phyloP scores from a whole-genome alignment of 192 early-diverging fungal genomes.

The Mortierella alpina region DNA sequence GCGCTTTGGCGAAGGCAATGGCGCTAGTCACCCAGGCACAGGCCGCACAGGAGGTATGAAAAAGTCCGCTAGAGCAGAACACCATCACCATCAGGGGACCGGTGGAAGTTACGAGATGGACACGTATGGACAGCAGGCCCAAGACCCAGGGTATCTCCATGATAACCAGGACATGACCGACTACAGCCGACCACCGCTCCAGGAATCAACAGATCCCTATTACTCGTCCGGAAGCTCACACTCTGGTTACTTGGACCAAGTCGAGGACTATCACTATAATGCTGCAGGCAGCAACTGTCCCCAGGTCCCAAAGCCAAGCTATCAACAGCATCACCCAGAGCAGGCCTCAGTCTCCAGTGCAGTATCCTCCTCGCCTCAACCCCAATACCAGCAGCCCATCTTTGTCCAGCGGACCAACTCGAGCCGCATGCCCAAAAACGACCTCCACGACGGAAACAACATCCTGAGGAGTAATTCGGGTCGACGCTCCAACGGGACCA shows the following conservation, averaged over 20 bases:
- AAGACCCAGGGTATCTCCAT: slow-evolving; percentile 2
- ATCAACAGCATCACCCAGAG: neutral
- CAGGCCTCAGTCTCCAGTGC: neutral
- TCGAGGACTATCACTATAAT: slow-evolving; percentile 25
- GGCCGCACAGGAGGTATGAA: slow-evolving; percentile 51
- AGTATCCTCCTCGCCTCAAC: slow-evolving; percentile 12
- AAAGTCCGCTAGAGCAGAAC: slow-evolving; percentile 2
- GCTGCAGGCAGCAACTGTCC: neutral
- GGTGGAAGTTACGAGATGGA: slow-evolving; percentile 39
- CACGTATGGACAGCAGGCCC: slow-evolving; percentile 17
- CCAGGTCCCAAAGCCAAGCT: slow-evolving; percentile 17
- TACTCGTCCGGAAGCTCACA: slow-evolving; percentile 49
- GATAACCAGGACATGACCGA: slow-evolving; percentile 40
- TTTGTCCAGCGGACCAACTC: slow-evolving; percentile 32
- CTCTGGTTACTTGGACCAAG: slow-evolving; percentile 36
- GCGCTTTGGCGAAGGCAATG: slow-evolving; percentile 31
- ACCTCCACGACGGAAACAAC: slow-evolving; percentile 34
- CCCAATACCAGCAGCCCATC: slow-evolving; percentile 14
- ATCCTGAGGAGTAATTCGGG: slow-evolving; percentile 35
- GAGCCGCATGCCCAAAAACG: slow-evolving; percentile 28
- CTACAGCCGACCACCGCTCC: slow-evolving; percentile 40
- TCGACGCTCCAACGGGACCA: slow-evolving; percentile 1
- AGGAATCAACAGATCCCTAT: slow-evolving; percentile 33
- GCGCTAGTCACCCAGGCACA: slow-evolving; percentile 1
- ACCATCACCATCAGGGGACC: slow-evolving; percentile 6